phyloP scores from a whole-genome alignment of 768 basidiomycete species.

The Agaricus blazei region DNA sequence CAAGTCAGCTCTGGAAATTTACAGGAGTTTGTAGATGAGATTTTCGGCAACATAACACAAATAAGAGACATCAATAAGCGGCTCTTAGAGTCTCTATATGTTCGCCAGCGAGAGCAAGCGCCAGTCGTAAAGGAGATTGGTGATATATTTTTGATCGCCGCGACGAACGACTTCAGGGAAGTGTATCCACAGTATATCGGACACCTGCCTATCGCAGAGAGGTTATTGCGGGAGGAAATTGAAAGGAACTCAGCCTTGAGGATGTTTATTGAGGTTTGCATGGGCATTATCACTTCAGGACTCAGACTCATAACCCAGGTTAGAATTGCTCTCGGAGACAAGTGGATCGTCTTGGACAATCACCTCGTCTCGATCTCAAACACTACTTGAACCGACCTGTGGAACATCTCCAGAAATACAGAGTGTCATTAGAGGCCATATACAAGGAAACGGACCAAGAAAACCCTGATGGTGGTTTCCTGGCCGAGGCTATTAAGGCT shows the following conservation, averaged over 20 bases:
- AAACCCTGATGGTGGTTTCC: slow-evolving; percentile 79
- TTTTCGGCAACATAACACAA: slow-evolving; percentile 85
- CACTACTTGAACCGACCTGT: slow-evolving; percentile 76
- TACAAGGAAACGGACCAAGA: slow-evolving; percentile 75
- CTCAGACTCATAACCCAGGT: neutral
- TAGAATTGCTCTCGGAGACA: slow-evolving; percentile 44
- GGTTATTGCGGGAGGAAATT: slow-evolving; percentile 79
- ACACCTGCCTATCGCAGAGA: slow-evolving; percentile 81
- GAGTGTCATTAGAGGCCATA: slow-evolving; percentile 81
- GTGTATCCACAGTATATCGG: slow-evolving; percentile 87
- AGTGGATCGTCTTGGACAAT: slow-evolving; percentile 31
- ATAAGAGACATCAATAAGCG: slow-evolving; percentile 75
- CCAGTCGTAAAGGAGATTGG: slow-evolving; percentile 83
- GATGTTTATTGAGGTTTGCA: slow-evolving; percentile 72
- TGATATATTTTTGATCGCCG: slow-evolving; percentile 82
- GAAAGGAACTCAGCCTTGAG: slow-evolving; percentile 81
- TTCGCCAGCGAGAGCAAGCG: slow-evolving; percentile 81
- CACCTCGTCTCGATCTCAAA: slow-evolving; percentile 58
- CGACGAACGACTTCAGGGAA: slow-evolving; percentile 72
- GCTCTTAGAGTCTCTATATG: slow-evolving; percentile 79
- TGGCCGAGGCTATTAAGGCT: slow-evolving; percentile 78
- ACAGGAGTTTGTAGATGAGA: slow-evolving; percentile 79
- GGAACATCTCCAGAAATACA: slow-evolving; percentile 81
- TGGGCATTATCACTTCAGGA: neutral
- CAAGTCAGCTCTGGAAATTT: slow-evolving; percentile 48